Conservation (phyloP, 768 basidiomycete genomes). For the Rhodotorula sphaerocarpa region DNA sequence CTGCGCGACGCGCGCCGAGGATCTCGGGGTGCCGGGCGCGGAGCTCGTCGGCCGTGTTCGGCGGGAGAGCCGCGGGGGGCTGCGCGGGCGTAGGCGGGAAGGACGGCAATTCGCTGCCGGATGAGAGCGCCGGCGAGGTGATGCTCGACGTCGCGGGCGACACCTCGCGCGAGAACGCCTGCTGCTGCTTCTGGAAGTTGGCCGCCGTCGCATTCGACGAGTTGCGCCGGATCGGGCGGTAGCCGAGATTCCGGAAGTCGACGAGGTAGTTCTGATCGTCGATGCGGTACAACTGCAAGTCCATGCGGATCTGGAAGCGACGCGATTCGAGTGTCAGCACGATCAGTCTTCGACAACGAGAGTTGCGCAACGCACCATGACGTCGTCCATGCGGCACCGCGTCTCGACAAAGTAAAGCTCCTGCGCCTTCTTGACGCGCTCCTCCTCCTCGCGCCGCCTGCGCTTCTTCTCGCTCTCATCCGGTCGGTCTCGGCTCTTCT, state of each 20-base stretch:
- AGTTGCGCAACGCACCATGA: slow-evolving; percentile 56
- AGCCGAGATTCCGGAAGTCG: slow-evolving; percentile 95
- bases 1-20: slow-evolving; percentile 12
- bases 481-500: slow-evolving; percentile 51
- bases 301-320: slow-evolving; percentile 96
- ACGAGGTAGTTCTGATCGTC: slow-evolving; percentile 91
- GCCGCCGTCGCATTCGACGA: slow-evolving; percentile 16
- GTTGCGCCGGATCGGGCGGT: slow-evolving; percentile 50
- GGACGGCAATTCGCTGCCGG: slow-evolving; percentile 4
- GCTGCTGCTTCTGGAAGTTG: background rate
- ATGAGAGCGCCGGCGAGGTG: background rate
- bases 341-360: too few species aligned
- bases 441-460: slow-evolving; percentile 40
- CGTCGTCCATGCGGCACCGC: slow-evolving; percentile 74
- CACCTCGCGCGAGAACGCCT: slow-evolving; percentile 10
- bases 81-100: background rate
- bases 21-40: slow-evolving; percentile 27
- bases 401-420: slow-evolving; percentile 88
- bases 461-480: slow-evolving; percentile 41
- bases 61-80: background rate
- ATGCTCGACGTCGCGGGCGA: slow-evolving; percentile 12
- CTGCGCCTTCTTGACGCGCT: slow-evolving; percentile 45
- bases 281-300: slow-evolving; percentile 92
- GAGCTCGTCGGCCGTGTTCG: slow-evolving; percentile 35
- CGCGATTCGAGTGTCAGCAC: background rate